Percentiles rank a stretch among this genome's conserved stretches.
phyloP scores from a whole-genome alignment of 257 asterid species.

The Striga asiatica region DNA sequence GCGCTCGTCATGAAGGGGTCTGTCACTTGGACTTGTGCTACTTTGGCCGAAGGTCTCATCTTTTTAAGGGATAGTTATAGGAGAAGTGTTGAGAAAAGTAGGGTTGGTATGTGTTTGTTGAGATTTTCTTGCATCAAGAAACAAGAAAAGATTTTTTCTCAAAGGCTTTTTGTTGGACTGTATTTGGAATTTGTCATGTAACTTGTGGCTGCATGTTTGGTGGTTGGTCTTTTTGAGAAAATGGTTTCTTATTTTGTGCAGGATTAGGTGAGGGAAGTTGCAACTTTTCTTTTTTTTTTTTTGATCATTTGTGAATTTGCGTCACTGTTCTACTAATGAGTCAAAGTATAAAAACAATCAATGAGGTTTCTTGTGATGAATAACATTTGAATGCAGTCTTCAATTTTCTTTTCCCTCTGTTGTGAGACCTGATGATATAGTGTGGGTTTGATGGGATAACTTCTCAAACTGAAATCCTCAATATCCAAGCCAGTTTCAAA shows the following conservation, averaged over 20 bases:
- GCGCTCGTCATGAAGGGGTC: constrained; percentile 39
- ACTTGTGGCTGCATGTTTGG: background rate
- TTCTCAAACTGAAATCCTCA: too few relatives aligned
- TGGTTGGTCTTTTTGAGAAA: constrained; percentile 40
- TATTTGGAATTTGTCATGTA: too few relatives aligned
- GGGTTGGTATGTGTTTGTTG: background rate
- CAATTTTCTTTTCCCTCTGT: too few relatives aligned
- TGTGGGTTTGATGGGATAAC: too few relatives aligned
- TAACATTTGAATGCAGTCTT: background rate
- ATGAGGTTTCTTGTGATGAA: constrained; percentile 12
- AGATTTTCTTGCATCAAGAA: background rate
- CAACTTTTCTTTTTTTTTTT: constrained; percentile 42
- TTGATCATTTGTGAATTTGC: constrained; percentile 1
- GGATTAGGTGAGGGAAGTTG: constrained; percentile 79
- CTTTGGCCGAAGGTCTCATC: constrained; percentile 3
- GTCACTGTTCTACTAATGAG: background rate
- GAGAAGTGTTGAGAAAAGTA: background rate
- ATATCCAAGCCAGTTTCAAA: too few relatives aligned
- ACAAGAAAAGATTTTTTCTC: constrained; percentile 8
- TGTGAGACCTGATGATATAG: too few relatives aligned
- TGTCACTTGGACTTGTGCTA: constrained; percentile 21
- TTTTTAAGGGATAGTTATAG: background rate
- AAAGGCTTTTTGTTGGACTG: too few relatives aligned
- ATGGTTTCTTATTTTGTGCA: constrained; percentile 25
- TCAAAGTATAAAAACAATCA: constrained; percentile 14